Base-by-base conservation (phyloP, 257 asterid genomes). In the Fraxinus americana region DNA sequence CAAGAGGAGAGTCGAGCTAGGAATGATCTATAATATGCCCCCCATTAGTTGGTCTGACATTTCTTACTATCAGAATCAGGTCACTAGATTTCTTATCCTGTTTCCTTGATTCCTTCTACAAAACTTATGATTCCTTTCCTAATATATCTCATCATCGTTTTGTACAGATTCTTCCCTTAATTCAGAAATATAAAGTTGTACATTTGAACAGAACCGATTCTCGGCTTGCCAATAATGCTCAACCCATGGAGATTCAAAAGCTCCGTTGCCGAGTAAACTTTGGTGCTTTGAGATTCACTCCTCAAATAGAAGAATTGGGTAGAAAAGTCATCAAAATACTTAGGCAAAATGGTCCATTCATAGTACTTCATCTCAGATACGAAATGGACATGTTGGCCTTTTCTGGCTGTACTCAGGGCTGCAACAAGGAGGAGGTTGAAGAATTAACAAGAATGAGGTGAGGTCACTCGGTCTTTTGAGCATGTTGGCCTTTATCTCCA, bases 301-400 rank as follows among this genome's bases (percentile, higher is more conserved):
- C 97, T 61, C 96, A 91, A 84, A 93, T 96, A 63, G 99, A 96
- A 85, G 98, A 93, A 83, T 70, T 96, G 89, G 99, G 99, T 8
- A 85, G 92, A 82, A 96, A 89, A 85, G 97, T 93, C 17, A 87
- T 96, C 82, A 84, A 84, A 76, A 89, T 93, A 75, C 89, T 96
- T 11, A 87, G 97, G 84, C 88, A 87, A 82, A 96, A 89, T 50
- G 98, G 99, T 30, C 94, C 97, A 29, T 92, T 96, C 86, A 76
- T 96, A 27, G 99, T 96, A 36, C 98, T 96, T 77, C 99, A 96
- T 83, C 97, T 96, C 73, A 90, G 99, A 85, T 96, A 90, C 23
- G 99, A 96, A 87, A 96, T 93, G 99, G 99, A 96, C 87, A 96
- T 96, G 98, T 79, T 96, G 78, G 98, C 99, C 1, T 96, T 96